phyloP scores from a whole-genome alignment of 1,284 basidiomycete genomes.

The Pascua guehoae region DNA sequence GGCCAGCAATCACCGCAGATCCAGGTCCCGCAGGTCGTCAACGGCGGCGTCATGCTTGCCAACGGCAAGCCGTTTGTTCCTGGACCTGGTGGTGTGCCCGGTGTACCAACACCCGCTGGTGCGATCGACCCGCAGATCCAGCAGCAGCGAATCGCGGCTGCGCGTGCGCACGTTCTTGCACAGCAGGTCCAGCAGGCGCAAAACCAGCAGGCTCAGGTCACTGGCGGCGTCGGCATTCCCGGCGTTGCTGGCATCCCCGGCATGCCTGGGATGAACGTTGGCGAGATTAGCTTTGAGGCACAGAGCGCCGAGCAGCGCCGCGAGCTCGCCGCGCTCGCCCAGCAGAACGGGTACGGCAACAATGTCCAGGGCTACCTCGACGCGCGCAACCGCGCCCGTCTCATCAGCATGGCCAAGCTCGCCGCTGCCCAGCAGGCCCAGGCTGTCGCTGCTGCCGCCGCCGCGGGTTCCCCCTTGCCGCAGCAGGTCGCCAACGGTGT shows the following conservation, averaged over 20 bases:
- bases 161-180: slow-evolving; percentile 13
- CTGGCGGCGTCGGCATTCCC: too few relatives aligned
- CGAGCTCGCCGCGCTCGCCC: slow-evolving; percentile 19
- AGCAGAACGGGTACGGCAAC: slow-evolving; percentile 26
- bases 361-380: slow-evolving; percentile 34
- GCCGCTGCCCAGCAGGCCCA: slow-evolving; percentile 27
- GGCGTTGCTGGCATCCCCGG: too few relatives aligned
- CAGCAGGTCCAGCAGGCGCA: slow-evolving; percentile 3
- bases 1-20: background rate
- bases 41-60: slow-evolving; percentile 16
- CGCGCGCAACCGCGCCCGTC: slow-evolving; percentile 20
- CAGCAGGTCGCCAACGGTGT: slow-evolving; percentile 4
- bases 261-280: too few relatives aligned
- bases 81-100: slow-evolving; percentile 12
- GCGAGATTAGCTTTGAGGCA: slow-evolving; percentile 17
- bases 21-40: slow-evolving; percentile 26
- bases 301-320: slow-evolving; percentile 23
- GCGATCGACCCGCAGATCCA: slow-evolving; percentile 20
- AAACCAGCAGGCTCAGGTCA: background rate
- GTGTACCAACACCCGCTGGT: slow-evolving; percentile 12
- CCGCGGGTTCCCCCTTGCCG: slow-evolving; percentile 8
- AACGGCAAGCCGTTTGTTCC: slow-evolving; percentile 29
- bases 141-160: slow-evolving; percentile 17
- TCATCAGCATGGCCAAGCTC: slow-evolving; percentile 26
- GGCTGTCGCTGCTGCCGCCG: slow-evolving; percentile 8